A percentile compares a stretch with the other conserved stretches of the same genome.
phyloP scores from a whole-genome alignment of 768 basidiomycete genomes.

The Rhizopogon sp. region DNA sequence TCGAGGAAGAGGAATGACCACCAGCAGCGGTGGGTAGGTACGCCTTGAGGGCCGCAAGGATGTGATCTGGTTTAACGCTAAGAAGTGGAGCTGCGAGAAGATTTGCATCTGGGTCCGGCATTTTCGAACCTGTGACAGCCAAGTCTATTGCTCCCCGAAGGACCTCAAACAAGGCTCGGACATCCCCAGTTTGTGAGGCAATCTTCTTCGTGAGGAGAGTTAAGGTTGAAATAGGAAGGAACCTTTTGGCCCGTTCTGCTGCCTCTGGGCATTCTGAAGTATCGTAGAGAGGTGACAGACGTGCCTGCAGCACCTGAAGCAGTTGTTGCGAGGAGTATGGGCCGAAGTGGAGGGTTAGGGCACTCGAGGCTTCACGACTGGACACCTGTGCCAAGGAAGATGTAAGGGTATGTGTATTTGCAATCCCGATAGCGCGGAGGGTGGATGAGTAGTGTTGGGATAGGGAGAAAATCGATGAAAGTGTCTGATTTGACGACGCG shows the following conservation, averaged over 20 bases:
- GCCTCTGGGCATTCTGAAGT: conserved; percentile 10
- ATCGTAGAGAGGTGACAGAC: conserved; percentile 51
- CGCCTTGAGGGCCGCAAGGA: conserved; percentile 72
- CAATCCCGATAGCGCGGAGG: conserved; percentile 77
- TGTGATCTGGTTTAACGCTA: conserved; percentile 57
- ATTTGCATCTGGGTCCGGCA: conserved; percentile 12
- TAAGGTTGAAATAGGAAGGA: conserved; percentile 61
- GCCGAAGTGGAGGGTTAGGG: conserved; percentile 71
- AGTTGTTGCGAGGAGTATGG: conserved; percentile 76
- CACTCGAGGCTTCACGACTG: conserved; percentile 30
- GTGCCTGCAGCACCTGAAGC: conserved; percentile 58
- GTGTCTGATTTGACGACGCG: conserved; percentile 50
- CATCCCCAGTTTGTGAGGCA: conserved; percentile 79
- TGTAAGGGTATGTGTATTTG: conserved; percentile 84
- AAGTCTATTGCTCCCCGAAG: conserved; percentile 75
- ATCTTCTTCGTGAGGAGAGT: conserved; percentile 75
- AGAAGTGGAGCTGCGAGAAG: conserved; percentile 31
- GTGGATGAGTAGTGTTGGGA: conserved; percentile 45
- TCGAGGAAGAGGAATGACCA: conserved; percentile 11
- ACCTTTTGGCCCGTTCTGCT: conserved; percentile 35
- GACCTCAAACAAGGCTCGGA: conserved; percentile 75
- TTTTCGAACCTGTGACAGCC: conserved; percentile 35
- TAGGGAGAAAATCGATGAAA: conserved; percentile 66
- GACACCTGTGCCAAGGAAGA: conserved; percentile 39
- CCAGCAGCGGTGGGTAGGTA: conserved; percentile 43